Conservation (phyloP, 2,329 filamentous ascomycete species). For the Exophiala oligosperma region DNA sequence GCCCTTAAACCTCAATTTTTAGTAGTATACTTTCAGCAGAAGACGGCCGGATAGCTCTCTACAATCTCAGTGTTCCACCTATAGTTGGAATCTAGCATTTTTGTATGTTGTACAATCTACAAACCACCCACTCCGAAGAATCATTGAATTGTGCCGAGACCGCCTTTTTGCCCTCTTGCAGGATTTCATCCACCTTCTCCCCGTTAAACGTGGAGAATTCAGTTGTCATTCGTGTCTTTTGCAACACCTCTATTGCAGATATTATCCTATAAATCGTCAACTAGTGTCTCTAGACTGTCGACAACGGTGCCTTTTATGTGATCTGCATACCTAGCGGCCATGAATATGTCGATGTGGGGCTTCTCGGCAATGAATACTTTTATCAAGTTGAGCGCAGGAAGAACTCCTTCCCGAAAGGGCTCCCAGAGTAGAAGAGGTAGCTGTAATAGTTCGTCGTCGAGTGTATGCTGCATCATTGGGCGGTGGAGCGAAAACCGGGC, state of each 20-base stretch:
- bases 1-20: too few relatives aligned
- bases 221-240: background rate
- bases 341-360: conserved; percentile 1
- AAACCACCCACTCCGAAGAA: background rate
- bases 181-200: background rate
- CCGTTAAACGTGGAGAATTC: background rate
- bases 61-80: background rate
- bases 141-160: background rate
- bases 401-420: background rate
- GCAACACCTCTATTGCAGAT: background rate
- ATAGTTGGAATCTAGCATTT: background rate
- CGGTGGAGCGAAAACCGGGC: background rate
- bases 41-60: background rate
- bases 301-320: background rate
- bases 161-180: background rate
- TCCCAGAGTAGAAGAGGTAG: background rate
- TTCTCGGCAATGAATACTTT: background rate
- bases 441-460: background rate
- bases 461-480: background rate
- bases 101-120: background rate
- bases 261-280: background rate
- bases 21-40: too few relatives aligned
- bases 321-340: conserved; percentile 2
- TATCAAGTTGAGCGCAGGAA: background rate
- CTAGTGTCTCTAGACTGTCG: background rate